Conservation (phyloP, 2,329 filamentous ascomycete species). For the Colletotrichum simmondsii region DNA sequence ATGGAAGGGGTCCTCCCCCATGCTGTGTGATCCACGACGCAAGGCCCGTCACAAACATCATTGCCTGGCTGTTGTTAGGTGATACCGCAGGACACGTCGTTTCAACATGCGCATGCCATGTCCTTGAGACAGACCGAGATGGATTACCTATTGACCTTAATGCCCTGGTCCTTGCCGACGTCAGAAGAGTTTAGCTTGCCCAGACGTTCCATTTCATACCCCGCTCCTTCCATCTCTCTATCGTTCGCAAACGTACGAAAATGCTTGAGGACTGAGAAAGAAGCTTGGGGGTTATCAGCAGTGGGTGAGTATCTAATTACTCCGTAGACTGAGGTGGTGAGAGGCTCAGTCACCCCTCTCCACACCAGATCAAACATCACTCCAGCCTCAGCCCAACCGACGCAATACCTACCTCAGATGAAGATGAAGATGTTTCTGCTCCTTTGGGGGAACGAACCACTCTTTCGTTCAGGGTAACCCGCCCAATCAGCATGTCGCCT, state of each 20-base stretch:
- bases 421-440: conserved; percentile 2
- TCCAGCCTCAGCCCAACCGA: background rate
- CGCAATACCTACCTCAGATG: background rate
- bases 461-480: background rate
- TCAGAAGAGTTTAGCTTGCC: background rate
- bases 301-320: background rate
- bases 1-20: background rate
- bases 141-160: too few relatives aligned
- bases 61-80: conserved; percentile 4
- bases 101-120: conserved; percentile 14
- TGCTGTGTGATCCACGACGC: background rate
- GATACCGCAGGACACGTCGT: conserved; percentile 18
- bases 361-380: background rate
- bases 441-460: background rate
- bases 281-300: background rate
- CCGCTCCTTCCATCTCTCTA: background rate
- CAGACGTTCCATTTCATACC: background rate
- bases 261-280: background rate
- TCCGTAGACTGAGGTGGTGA: background rate
- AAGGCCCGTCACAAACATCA: conserved; percentile 11
- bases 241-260: background rate
- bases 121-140: background rate
- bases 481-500: background rate
- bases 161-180: background rate
- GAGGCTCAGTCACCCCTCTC: background rate